Evolutionary conservation across 164 flowering plant species (phyloP).

Genomic region (Protea cynaroides): DNA sequence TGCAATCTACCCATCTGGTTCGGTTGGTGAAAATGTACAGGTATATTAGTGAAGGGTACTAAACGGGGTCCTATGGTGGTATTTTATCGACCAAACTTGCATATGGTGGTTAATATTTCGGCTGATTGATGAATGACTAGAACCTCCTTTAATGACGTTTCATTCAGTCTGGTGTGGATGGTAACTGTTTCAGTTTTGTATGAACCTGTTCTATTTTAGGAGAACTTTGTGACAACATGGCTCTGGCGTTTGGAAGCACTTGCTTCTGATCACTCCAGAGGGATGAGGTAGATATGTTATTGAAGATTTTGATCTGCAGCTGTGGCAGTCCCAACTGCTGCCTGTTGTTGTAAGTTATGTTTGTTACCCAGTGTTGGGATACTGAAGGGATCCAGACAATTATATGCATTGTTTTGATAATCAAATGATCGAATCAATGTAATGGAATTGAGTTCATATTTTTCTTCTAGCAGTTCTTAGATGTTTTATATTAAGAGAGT

Average conservation of each 20-base stretch:
- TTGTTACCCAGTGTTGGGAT: no score
- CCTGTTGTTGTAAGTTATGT: no score
- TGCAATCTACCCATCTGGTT: conserved; percentile 6
- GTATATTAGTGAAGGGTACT: conserved; percentile 8
- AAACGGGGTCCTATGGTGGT: neutral
- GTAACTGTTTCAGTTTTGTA: no score
- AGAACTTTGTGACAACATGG: neutral
- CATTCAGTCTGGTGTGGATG: neutral
- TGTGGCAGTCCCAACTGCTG: no score
- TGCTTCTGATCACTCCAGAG: neutral
- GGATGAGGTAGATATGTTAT: neutral
- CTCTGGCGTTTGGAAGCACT: neutral
- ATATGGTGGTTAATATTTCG: neutral
- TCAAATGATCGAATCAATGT: neutral
- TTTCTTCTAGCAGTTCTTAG: neutral
- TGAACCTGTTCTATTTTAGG: neutral
- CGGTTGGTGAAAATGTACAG: conserved; percentile 16
- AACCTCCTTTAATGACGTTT: neutral
- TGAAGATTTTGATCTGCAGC: neutral
- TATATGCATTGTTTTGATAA: neutral
- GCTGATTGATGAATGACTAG: neutral
- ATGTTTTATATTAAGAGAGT: neutral
- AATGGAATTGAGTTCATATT: neutral
- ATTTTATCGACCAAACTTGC: neutral
- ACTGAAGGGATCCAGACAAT: no score